Percentiles rank a stretch among this genome's conserved stretches.
These are phyloP conservation scores for Apiospora malaysiana DNA, from an alignment of 2,329 filamentous ascomycete genomes.

Conservation along the genomic window DNA sequence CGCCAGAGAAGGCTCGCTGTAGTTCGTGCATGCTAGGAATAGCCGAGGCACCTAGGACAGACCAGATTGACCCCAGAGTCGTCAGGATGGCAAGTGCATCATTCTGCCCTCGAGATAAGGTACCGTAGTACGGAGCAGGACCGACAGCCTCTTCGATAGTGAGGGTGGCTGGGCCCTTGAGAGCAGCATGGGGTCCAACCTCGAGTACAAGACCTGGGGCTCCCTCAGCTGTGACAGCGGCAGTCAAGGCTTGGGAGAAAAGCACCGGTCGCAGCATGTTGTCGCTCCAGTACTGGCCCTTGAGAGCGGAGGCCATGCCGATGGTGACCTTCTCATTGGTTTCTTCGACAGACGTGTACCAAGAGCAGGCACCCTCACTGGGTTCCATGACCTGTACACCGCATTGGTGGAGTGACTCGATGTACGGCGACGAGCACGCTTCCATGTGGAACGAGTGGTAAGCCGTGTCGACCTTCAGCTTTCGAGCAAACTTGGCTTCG, in stretches of 20 bases:
- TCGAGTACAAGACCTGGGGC: slow-evolving; percentile 24
- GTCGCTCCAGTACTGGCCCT: slow-evolving; percentile 45
- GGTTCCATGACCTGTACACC: not conserved
- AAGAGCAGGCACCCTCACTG: not conserved
- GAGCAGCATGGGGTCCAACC: slow-evolving; percentile 27
- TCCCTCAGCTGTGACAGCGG: slow-evolving; percentile 28
- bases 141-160: slow-evolving; percentile 22
- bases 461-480: slow-evolving; percentile 49
- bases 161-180: slow-evolving; percentile 24
- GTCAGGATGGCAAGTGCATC: slow-evolving; percentile 14
- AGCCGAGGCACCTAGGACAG: slow-evolving; percentile 16
- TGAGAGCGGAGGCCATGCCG: not conserved
- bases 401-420: not conserved
- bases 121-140: slow-evolving; percentile 24
- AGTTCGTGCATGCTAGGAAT: slow-evolving; percentile 17
- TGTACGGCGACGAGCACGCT: not conserved
- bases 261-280: slow-evolving; percentile 50
- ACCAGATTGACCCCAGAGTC: slow-evolving; percentile 22
- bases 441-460: slow-evolving; percentile 58
- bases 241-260: slow-evolving; percentile 47
- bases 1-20: slow-evolving; percentile 4
- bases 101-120: slow-evolving; percentile 23
- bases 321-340: not conserved
- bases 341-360: not conserved
- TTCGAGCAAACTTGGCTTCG: slow-evolving; percentile 39